Base-by-base conservation (phyloP, 768 basidiomycete species). In the Galerina sulciceps region DNA sequence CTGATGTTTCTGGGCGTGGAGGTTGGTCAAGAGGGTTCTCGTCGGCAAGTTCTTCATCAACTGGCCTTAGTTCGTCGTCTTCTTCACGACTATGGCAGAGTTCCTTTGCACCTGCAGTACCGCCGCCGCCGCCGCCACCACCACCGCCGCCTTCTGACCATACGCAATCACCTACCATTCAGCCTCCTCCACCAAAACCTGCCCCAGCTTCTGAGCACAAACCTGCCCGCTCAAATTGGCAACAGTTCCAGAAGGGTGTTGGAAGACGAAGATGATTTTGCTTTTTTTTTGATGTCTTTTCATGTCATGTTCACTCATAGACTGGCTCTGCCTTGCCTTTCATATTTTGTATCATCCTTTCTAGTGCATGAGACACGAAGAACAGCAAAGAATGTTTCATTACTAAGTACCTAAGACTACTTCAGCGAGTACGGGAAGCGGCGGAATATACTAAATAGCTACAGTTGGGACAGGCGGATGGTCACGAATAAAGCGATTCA, bases 191-290 rank as follows among this genome's bases (percentile, higher is more conserved):
- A 26, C 51, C 69, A 20, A 55, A 58, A 34, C 48, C 58, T 35
- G 61, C 53, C 11, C 43, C 55, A 15, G 59, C 59, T 48, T 40
- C 68, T 26, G 53, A 65, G 58, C 13, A 73, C 11, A 74, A 75
- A 47, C 76, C 77, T 14, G 63, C 69, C 15, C 76, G 75, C 46
- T 78, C 81, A 20, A 82, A 79, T 40, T 87, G 86, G 86, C 84
- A 86, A 69, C 81, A 86, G 54, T 87, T 83, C 58, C 79, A 82
- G 58, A 79, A 79, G 55, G 73, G 74, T 42, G 73, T 69, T 15
- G 67, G 73, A 41, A 70, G 69, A 55, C 61, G 70, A 40, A 73
- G 66, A 53, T 69, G 48, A 65, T 44, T 15, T 20, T 49, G n/a
- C n/a, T n/a, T n/a, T n/a, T n/a, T n/a, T n/a, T n/a, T n/a, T n/a